These are phyloP conservation scores for Alternaria arborescens DNA, from an alignment of 2,329 filamentous ascomycete genomes.

Conservation along the genomic window DNA sequence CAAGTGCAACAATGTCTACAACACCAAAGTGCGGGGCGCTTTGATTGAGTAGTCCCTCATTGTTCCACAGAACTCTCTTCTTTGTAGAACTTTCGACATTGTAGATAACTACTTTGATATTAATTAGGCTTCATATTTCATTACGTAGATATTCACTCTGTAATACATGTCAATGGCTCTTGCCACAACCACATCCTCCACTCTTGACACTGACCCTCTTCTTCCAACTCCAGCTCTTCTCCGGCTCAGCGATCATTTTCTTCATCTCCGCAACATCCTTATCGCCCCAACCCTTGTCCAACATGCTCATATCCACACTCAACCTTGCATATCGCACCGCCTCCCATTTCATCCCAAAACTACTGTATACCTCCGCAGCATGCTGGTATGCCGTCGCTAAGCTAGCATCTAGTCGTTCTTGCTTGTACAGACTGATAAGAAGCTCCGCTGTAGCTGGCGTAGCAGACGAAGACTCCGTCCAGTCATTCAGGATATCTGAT, in stretches of 20 bases:
- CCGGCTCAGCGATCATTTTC: constrained; percentile 38
- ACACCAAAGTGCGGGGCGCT: constrained; percentile 18
- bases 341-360: constrained; percentile 42
- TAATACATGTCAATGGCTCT: background rate
- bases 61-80: background rate
- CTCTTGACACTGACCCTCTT: constrained; percentile 38
- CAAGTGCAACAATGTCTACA: constrained; percentile 42
- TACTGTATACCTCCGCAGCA: constrained; percentile 52
- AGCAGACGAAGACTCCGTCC: constrained; percentile 30
- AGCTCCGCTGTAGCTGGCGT: constrained; percentile 47
- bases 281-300: constrained; percentile 46
- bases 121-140: background rate
- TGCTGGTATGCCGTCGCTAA: constrained; percentile 51
- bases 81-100: background rate
- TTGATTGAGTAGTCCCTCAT: background rate
- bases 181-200: constrained; percentile 30
- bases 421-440: constrained; percentile 48
- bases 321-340: constrained; percentile 44
- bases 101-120: background rate
- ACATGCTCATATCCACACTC: constrained; percentile 33
- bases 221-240: constrained; percentile 46
- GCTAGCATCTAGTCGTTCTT: constrained; percentile 50
- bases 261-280: constrained; percentile 38
- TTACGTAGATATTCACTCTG: background rate
- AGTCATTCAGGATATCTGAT: constrained; percentile 38